Conservation (phyloP, 2,329 filamentous ascomycete genomes). For the Calonectria leucothoes region DNA sequence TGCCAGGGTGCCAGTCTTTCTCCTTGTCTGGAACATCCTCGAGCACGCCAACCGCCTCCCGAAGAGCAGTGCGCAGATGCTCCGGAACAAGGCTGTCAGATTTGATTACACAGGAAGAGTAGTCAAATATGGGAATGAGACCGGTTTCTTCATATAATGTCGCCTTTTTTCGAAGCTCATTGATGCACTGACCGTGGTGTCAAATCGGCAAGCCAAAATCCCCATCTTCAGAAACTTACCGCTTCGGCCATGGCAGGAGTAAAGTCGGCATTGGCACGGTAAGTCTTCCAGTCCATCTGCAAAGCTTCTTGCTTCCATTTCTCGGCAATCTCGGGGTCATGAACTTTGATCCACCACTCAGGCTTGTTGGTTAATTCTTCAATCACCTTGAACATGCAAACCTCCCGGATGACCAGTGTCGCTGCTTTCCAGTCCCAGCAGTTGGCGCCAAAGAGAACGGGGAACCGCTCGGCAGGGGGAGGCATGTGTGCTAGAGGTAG, state of each 20-base stretch:
- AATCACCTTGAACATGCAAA: slow-evolving; percentile 43
- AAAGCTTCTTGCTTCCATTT: slow-evolving; percentile 43
- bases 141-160: slow-evolving; percentile 49
- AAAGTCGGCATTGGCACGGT: slow-evolving; percentile 34
- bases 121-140: slow-evolving; percentile 47
- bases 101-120: slow-evolving; percentile 31
- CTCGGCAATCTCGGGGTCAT: slow-evolving; percentile 29
- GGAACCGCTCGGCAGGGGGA: neutral
- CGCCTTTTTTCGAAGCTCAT: slow-evolving; percentile 61
- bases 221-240: neutral
- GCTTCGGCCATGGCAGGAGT: slow-evolving; percentile 41
- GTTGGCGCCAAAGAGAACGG: neutral
- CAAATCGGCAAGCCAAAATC: neutral
- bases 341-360: slow-evolving; percentile 45
- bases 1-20: slow-evolving; percentile 29
- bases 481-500: neutral
- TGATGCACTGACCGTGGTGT: slow-evolving; percentile 25
- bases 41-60: slow-evolving; percentile 21
- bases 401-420: slow-evolving; percentile 40
- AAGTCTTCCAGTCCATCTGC: slow-evolving; percentile 36
- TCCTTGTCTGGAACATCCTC: slow-evolving; percentile 23
- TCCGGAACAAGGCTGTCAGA: slow-evolving; percentile 31
- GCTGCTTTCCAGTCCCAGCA: slow-evolving; percentile 29
- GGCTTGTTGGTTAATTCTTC: slow-evolving; percentile 45
- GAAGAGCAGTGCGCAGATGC: slow-evolving; percentile 13